A percentile compares a stretch with the other conserved stretches of the same genome.
Evolutionary conservation across 2,329 filamentous ascomycete species (phyloP).

Genomic region (Colletotrichum higginsianum): DNA sequence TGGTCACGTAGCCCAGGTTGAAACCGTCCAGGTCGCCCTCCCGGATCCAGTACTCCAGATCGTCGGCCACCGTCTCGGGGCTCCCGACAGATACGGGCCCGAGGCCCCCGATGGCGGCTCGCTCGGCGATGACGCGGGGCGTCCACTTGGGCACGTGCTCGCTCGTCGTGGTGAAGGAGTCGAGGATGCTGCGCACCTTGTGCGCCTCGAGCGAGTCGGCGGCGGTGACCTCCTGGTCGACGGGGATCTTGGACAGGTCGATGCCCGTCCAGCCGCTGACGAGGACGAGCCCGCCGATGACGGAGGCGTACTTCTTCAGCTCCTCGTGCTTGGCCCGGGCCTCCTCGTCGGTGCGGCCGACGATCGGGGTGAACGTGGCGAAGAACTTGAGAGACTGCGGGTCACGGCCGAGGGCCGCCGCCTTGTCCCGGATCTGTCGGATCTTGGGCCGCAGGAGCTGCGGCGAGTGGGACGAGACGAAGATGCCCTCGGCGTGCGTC

Average conservation of each 20-base stretch:
- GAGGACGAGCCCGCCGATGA: conserved; percentile 68
- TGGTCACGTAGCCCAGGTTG: conserved; percentile 60
- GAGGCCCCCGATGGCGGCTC: conserved; percentile 58
- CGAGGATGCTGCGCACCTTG: conserved; percentile 64
- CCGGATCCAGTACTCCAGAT: conserved; percentile 60
- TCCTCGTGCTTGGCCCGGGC: conserved; percentile 67
- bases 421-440: conserved; percentile 66
- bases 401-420: conserved; percentile 66
- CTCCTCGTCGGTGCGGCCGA: conserved; percentile 66
- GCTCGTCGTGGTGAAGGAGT: conserved; percentile 64
- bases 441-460: conserved; percentile 65
- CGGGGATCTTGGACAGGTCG: conserved; percentile 69
- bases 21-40: conserved; percentile 61
- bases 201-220: conserved; percentile 68
- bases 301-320: conserved; percentile 66
- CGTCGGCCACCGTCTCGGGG: conserved; percentile 60
- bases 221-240: conserved; percentile 71
- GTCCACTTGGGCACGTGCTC: conserved; percentile 61
- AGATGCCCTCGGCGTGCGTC: conserved; percentile 73
- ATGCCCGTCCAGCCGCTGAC: conserved; percentile 74
- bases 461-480: conserved; percentile 69
- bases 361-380: conserved; percentile 63
- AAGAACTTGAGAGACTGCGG: conserved; percentile 71
- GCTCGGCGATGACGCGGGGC: conserved; percentile 59
- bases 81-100: conserved; percentile 55